Percentiles rank a stretch among this genome's conserved stretches.
Conservation (phyloP, 2,329 filamentous ascomycete species). For the Didymella glomerata region DNA sequence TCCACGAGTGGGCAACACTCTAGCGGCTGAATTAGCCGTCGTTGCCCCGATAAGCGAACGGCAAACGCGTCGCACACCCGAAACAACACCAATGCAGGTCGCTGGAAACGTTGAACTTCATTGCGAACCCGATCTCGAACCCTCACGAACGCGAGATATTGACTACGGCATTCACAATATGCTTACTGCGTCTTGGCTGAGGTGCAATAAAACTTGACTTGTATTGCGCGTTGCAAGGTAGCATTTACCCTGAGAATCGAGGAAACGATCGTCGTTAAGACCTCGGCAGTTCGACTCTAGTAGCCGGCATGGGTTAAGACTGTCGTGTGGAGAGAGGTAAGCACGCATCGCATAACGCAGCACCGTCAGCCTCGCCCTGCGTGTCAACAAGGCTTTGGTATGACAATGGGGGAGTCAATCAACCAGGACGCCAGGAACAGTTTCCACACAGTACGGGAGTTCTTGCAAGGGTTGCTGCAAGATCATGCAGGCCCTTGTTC, state of each 20-base stretch:
- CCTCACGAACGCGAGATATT: neutral
- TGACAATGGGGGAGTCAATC: neutral
- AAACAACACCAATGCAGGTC: conserved; percentile 22
- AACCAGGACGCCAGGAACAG: neutral
- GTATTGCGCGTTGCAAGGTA: neutral
- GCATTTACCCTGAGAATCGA: neutral
- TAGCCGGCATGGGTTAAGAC: neutral
- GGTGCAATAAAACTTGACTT: neutral
- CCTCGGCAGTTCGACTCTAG: neutral
- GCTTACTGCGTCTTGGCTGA: neutral
- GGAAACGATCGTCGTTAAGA: neutral
- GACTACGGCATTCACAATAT: neutral
- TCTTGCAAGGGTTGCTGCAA: conserved; percentile 13
- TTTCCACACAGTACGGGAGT: neutral
- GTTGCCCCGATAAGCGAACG: conserved; percentile 20
- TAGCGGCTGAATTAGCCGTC: conserved; percentile 2
- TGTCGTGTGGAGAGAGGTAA: neutral
- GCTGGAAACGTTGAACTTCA: conserved; percentile 11
- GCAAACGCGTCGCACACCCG: conserved; percentile 15
- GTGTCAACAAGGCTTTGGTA: neutral
- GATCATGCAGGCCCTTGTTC: conserved; percentile 19
- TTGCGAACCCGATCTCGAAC: conserved; percentile 5
- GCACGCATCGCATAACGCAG: neutral
- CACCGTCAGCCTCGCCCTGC: neutral
- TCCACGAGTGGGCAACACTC: neutral